Evolutionary conservation across 192 early-diverging fungal genomes (phyloP).

Genomic region (Gonapodya sp.): DNA sequence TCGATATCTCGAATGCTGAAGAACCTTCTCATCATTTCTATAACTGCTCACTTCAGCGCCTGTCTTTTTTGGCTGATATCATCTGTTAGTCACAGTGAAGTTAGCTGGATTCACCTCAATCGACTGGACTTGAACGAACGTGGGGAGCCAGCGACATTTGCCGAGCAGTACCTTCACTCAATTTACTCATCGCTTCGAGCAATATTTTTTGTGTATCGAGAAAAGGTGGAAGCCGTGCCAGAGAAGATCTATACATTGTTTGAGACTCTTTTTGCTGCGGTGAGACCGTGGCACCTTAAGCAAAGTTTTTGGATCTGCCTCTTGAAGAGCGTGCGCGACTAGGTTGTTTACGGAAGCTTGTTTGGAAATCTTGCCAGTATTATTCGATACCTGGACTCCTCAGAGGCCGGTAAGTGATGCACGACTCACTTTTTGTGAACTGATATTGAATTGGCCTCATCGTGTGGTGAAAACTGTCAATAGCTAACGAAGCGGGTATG

Average conservation of each 20-base stretch:
- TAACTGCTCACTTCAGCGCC: constrained; percentile 9
- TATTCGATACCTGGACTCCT: constrained; percentile 13
- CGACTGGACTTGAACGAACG: not conserved
- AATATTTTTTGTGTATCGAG: constrained; percentile 4
- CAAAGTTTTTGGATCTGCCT: not conserved
- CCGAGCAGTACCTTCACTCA: constrained; percentile 13
- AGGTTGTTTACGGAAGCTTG: constrained; percentile 13
- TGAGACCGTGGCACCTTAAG: not conserved
- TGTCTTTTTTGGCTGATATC: constrained; percentile 20
- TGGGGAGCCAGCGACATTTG: constrained; percentile 3
- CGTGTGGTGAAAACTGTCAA: not conserved
- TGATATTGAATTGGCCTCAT: not conserved
- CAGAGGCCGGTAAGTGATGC: not conserved
- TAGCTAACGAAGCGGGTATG: constrained; percentile 9
- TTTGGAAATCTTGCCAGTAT: constrained; percentile 17
- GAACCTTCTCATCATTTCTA: constrained; percentile 11
- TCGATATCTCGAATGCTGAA: constrained; percentile 16
- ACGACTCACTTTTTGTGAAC: not conserved
- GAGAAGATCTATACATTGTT: constrained; percentile 8
- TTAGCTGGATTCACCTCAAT: constrained; percentile 13
- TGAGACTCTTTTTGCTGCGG: constrained; percentile 3
- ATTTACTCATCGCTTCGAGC: constrained; percentile 6
- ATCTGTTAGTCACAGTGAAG: not conserved
- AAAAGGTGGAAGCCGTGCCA: constrained; percentile 8
- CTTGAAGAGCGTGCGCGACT: constrained; percentile 2